A percentile compares a stretch with the other conserved stretches of the same genome.
phyloP scores from a whole-genome alignment of 768 basidiomycete species.

The Plicaturopsis crispa region DNA sequence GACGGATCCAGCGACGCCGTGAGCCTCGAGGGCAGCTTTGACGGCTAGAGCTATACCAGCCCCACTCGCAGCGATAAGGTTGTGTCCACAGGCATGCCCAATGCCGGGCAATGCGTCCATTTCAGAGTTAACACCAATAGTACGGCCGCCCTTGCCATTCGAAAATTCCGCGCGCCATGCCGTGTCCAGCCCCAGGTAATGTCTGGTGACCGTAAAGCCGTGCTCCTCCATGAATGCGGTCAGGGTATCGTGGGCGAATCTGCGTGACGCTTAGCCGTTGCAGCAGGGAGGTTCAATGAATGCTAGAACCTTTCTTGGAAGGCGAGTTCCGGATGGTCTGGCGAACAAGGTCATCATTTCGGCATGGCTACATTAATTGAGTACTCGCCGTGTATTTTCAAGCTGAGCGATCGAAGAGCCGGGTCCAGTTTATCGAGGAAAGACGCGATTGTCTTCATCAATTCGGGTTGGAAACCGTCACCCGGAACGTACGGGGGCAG shows the following conservation, averaged over 20 bases:
- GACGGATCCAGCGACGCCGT: slow-evolving; percentile 58
- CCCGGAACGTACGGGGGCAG: too few species aligned
- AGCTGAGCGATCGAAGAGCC: slow-evolving; percentile 54
- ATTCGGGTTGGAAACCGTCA: slow-evolving; percentile 19
- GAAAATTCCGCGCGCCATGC: slow-evolving; percentile 74
- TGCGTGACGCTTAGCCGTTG: slow-evolving; percentile 19
- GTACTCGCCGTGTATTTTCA: slow-evolving; percentile 62
- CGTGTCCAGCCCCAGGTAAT: slow-evolving; percentile 64
- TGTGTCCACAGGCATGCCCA: slow-evolving; percentile 73
- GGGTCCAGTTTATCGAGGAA: slow-evolving; percentile 43
- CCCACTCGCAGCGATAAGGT: slow-evolving; percentile 74
- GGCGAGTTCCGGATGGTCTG: slow-evolving; percentile 59
- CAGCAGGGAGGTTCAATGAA: too few species aligned
- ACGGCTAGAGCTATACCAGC: slow-evolving; percentile 70
- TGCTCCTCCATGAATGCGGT: slow-evolving; percentile 58
- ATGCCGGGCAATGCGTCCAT: slow-evolving; percentile 56
- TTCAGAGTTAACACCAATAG: slow-evolving; percentile 75
- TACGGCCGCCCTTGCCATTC: slow-evolving; percentile 43
- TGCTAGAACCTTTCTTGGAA: slow-evolving; percentile 52
- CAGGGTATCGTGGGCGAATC: slow-evolving; percentile 66
- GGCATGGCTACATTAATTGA: slow-evolving; percentile 7
- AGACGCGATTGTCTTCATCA: slow-evolving; percentile 46
- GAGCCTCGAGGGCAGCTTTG: slow-evolving; percentile 56
- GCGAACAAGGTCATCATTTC: slow-evolving; percentile 7
- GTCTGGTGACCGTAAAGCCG: slow-evolving; percentile 64